Evolutionary conservation across 1,139 yeast genomes (phyloP), one percentile per base, ranked within the genome.

Genomic region (Yamadazyma dushanensis): DNA sequence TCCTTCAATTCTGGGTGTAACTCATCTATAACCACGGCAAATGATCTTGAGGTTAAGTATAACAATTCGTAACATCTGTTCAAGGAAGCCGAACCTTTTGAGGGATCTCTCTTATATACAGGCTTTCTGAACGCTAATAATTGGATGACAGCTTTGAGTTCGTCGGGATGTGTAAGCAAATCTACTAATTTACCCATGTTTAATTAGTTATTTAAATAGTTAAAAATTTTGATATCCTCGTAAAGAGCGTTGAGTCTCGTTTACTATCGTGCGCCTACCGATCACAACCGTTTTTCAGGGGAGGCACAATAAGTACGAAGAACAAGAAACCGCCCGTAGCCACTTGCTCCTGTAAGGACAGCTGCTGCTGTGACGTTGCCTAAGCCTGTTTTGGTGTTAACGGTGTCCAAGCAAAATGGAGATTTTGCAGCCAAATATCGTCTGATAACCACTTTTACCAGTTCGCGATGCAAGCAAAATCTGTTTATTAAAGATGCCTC

Each of bases 21-120:
- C 59, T 92, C 97, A 67, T 77, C 75, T 52, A 92, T 92, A 23
- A 92, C 99, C 0, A 96, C 86, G 11, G 86, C 90, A 59, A 92
- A 92, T 5, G 97, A 88, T 47, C 98, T 78, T 11, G 97, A 89
- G 0, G 97, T 86, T 44, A 63, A 45, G 27, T 67, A 66, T 44
- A 92, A 69, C 39, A 89, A 67, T 43, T 78, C 75, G 56, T 83
- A 87, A 59, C 97, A 88, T 60, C 80, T 68, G 42, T 60, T 64
- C 46, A 84, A 64, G 14, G 78, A 66, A 3, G 66, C 61, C 0
- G 81, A 43, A 41, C 70, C 78, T 4, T 51, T 53, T 5, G 63
- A 40, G 5, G 65, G 47, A 19, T 46, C 46, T 11, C 43, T 36
- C 16, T 40, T 38, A 55, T 78, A 78, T 24, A 76, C 52, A 2